Conservation (phyloP, 768 basidiomycete genomes). For the Suillus alpinus region DNA sequence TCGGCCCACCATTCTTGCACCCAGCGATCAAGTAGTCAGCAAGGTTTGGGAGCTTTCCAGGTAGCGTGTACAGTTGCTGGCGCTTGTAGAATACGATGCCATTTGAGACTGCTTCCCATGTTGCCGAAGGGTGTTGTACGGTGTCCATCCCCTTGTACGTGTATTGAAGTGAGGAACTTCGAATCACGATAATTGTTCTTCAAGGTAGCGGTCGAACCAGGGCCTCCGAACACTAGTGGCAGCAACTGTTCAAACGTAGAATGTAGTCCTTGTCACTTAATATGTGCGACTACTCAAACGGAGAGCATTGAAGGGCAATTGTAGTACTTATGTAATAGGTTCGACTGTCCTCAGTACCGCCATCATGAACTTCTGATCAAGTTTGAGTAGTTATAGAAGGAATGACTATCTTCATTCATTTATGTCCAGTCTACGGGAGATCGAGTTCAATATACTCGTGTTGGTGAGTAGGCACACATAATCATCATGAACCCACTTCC, state of each 20-base stretch:
- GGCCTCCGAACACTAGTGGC: not conserved
- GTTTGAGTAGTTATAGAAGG: too few relatives aligned
- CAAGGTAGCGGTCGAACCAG: not conserved
- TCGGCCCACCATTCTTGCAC: slow-evolving; percentile 84
- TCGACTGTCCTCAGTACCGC: too few relatives aligned
- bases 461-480: not conserved
- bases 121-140: slow-evolving; percentile 72
- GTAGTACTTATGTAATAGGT: not conserved
- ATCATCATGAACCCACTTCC: not conserved
- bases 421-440: too few relatives aligned
- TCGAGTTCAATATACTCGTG: too few relatives aligned
- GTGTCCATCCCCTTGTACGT: slow-evolving; percentile 20
- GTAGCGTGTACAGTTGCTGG: slow-evolving; percentile 79
- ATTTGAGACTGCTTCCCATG: slow-evolving; percentile 91
- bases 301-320: not conserved
- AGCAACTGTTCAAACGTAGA: not conserved
- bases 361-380: too few relatives aligned
- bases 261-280: not conserved
- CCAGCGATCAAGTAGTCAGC: slow-evolving; percentile 78
- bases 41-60: slow-evolving; percentile 76
- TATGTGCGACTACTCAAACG: not conserved
- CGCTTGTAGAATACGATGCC: slow-evolving; percentile 85
- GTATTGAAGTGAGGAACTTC: not conserved
- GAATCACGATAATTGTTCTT: not conserved
- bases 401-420: too few relatives aligned